These are phyloP conservation scores for Wallemia ichthyophaga DNA, from an alignment of 1,284 basidiomycete species.

Conservation along the genomic window DNA sequence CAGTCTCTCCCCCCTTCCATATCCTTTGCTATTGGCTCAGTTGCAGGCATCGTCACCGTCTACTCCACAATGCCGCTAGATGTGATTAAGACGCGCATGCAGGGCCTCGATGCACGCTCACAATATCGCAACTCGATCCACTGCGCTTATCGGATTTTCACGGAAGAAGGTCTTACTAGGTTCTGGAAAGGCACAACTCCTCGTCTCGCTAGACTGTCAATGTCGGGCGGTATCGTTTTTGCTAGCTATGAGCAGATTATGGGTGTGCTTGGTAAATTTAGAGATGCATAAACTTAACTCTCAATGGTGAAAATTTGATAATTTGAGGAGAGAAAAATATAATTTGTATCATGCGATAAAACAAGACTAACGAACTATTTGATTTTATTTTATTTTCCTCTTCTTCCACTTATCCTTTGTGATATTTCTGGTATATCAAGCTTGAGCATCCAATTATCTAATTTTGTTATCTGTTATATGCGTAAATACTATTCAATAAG, in stretches of 20 bases:
- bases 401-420: too few species aligned
- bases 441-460: not conserved
- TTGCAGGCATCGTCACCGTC: conserved; percentile 80
- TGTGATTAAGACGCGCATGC: conserved; percentile 94
- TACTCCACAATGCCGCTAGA: conserved; percentile 23
- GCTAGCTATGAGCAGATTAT: conserved; percentile 68
- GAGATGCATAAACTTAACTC: not conserved
- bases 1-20: conserved; percentile 57
- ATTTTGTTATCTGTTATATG: not conserved
- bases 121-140: conserved; percentile 81
- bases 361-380: not conserved
- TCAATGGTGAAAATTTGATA: too few species aligned
- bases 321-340: not conserved
- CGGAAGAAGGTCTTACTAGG: conserved; percentile 52
- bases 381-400: too few species aligned
- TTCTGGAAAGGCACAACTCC: conserved; percentile 96
- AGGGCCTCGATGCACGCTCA: conserved; percentile 47
- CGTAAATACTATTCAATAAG: not conserved
- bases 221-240: conserved; percentile 67
- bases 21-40: conserved; percentile 77
- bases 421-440: too few species aligned
- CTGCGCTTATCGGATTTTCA: conserved; percentile 68
- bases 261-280: not conserved
- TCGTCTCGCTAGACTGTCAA: conserved; percentile 50
- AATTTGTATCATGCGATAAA: not conserved